phyloP scores from a whole-genome alignment of 1,284 basidiomycete species.

The Sparassis latifolia region DNA sequence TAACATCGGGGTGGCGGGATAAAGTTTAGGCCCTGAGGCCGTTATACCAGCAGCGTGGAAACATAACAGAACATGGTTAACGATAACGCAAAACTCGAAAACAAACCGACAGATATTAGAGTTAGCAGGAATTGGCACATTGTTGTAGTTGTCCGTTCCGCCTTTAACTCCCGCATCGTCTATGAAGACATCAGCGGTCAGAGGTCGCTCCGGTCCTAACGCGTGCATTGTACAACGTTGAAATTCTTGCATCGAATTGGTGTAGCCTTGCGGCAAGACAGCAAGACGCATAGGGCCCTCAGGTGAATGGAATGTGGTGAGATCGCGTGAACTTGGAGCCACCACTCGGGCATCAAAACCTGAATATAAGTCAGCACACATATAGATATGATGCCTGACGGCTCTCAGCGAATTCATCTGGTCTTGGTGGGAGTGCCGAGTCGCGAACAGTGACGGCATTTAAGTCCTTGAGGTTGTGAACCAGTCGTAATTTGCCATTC shows the following conservation, averaged over 20 bases:
- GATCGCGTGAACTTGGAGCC: not conserved
- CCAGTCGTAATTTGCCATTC: constrained; percentile 19
- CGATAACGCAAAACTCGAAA: not conserved
- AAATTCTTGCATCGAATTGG: not conserved
- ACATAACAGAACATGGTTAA: not conserved
- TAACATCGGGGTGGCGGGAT: not conserved
- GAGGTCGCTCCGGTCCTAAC: not conserved
- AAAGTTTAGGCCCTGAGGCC: not conserved
- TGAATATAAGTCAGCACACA: not conserved
- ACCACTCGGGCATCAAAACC: not conserved
- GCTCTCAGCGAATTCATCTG: not conserved
- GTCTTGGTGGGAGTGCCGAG: not conserved
- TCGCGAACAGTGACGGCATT: constrained; percentile 8
- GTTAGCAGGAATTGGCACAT: not conserved
- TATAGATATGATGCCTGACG: not conserved
- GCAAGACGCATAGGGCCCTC: not conserved
- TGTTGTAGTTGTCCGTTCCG: not conserved
- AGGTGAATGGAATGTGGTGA: not conserved
- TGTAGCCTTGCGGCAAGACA: not conserved
- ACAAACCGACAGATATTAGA: not conserved
- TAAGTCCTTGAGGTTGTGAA: constrained; percentile 24
- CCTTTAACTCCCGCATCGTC: not conserved
- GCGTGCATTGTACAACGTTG: not conserved
- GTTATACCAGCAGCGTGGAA: not conserved
- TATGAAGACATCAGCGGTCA: not conserved